Percentiles rank a stretch among this genome's conserved stretches.
These are phyloP conservation scores for Tephrocybe sp. DNA, from an alignment of 768 basidiomycete genomes.

Conservation along the genomic window DNA sequence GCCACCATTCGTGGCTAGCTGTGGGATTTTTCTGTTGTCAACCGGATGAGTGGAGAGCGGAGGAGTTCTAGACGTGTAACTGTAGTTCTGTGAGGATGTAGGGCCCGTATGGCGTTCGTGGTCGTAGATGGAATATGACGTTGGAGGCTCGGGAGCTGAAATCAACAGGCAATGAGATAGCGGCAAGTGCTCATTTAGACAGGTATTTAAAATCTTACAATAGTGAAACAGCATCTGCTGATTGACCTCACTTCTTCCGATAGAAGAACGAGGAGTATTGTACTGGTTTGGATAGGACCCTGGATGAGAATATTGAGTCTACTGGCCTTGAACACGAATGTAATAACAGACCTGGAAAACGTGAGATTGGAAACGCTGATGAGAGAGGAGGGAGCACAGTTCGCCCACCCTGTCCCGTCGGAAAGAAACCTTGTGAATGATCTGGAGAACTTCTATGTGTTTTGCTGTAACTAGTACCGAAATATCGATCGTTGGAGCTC, in stretches of 20 bases:
- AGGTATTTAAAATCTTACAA: constrained; percentile 28
- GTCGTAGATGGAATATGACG: constrained; percentile 50
- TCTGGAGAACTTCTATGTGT: constrained; percentile 68
- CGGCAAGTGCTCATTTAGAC: constrained; percentile 18
- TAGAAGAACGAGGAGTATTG: constrained; percentile 59
- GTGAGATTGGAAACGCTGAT: constrained; percentile 84
- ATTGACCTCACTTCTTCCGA: constrained; percentile 56
- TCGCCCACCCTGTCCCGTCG: constrained; percentile 86
- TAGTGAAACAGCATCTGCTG: constrained; percentile 46
- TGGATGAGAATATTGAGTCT: constrained; percentile 55
- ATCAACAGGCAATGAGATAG: constrained; percentile 34
- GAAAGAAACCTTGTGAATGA: constrained; percentile 69
- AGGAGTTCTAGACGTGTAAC: constrained; percentile 49
- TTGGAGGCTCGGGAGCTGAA: constrained; percentile 45
- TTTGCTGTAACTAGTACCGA: constrained; percentile 54
- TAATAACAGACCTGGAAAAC: constrained; percentile 83
- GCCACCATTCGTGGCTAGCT: constrained; percentile 42
- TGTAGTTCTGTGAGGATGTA: constrained; percentile 40
- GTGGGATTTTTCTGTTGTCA: constrained; percentile 59
- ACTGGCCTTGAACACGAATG: constrained; percentile 48
- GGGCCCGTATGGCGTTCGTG: constrained; percentile 48
- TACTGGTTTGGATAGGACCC: constrained; percentile 60
- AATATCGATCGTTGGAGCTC: constrained; percentile 70
- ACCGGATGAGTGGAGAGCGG: constrained; percentile 41
- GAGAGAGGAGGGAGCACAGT: constrained; percentile 83